Evolutionary conservation across 495 filamentous ascomycete genomes (phyloP), one percentile per base, ranked within the genome.

Genomic region (Podospora didyma): DNA sequence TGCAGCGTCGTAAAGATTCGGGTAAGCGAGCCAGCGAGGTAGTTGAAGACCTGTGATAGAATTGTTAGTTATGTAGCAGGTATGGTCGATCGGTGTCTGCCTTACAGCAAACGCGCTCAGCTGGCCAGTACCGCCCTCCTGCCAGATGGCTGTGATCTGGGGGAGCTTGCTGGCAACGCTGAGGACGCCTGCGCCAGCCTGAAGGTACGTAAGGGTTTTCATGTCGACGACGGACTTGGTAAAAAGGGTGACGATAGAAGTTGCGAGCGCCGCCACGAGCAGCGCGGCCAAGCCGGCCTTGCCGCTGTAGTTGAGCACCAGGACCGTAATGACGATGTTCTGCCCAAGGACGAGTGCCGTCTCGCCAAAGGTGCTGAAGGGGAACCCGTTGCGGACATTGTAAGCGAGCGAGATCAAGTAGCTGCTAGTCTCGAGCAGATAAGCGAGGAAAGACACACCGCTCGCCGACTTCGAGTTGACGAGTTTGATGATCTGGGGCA

Each of bases 1-100:
- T 96, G 90, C 48, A 97, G 72, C 2, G 95, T 98, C 19, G 94
- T 98, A 73, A 96, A 97, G 77, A 98, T 95, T 64, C 94, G 86
- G 12, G 90, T 88, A 39, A 96, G 83, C 55, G 89, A 94, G 12
- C 94, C 94, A 64, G 83, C 77, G 63, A 98, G 90, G 73, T 96
- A 98, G 79, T 96, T 97, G 79, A 97, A 96, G 50, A 98, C 92
- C 93, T 97, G 63, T 17, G 17, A 42, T 26, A 12, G 9, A 54
- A 37, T 20, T 37, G 34, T 1, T 19, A 10, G 48, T 28, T 14
- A 49, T 16, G 12, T 54, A 7, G 26, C 12, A 48, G 17, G 39
- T 48, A 50, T 41, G 22, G 35, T 20, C 2, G 12, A 17, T 12
- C 14, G 39, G 26, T 31, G 26, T 31, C 9, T 46, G 45, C 82